phyloP scores from a whole-genome alignment of 805 yeast species.

The Zygosaccharomyces pseudorouxii region DNA sequence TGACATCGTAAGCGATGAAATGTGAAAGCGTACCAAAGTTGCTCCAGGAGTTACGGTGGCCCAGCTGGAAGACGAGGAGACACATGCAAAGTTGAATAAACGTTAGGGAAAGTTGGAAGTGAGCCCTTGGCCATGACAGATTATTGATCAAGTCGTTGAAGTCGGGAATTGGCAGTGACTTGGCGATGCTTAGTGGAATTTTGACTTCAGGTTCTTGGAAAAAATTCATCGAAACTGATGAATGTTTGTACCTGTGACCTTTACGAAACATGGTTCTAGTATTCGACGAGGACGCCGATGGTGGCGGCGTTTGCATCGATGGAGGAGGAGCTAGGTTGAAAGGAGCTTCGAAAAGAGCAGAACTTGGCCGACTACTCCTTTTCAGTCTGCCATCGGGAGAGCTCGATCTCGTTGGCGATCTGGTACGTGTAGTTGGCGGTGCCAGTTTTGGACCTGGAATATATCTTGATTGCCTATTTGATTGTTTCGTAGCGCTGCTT shows the following conservation, averaged over 20 bases:
- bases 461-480: constrained; percentile 30
- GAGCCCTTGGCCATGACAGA: constrained; percentile 51
- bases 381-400: constrained; percentile 25
- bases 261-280: constrained; percentile 65
- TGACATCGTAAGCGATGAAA: constrained; percentile 77
- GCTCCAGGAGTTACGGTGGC: constrained; percentile 52
- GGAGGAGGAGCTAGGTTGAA: constrained; percentile 23
- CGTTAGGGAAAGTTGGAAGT: constrained; percentile 55
- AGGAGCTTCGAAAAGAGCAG: constrained; percentile 26
- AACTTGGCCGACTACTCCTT: constrained; percentile 17
- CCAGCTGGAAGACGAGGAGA: constrained; percentile 51
- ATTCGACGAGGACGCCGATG: constrained; percentile 21
- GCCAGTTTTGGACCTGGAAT: constrained; percentile 32
- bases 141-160: constrained; percentile 57
- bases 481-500: constrained; percentile 13
- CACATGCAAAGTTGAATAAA: constrained; percentile 52
- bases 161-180: constrained; percentile 44
- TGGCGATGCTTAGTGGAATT: constrained; percentile 75
- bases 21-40: constrained; percentile 79
- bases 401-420: constrained; percentile 29
- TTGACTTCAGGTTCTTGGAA: constrained; percentile 86
- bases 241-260: constrained; percentile 93
- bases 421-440: constrained; percentile 28
- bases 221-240: constrained; percentile 92
- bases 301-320: constrained; percentile 18